Conservation (phyloP, 768 basidiomycete species). For the Lentinula sp. region DNA sequence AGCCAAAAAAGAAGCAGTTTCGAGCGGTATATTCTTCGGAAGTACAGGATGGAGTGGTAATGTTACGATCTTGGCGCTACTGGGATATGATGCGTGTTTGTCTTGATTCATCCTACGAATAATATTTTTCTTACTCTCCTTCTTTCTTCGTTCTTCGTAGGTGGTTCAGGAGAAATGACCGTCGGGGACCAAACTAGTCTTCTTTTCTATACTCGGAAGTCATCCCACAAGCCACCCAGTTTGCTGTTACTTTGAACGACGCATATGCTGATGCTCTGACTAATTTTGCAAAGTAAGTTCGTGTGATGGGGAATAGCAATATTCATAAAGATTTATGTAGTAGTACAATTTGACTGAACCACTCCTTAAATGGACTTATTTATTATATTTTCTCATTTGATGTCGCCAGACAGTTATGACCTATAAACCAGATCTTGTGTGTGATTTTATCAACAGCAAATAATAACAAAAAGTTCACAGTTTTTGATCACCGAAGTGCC, state of each 20-base stretch:
- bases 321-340: too few relatives aligned
- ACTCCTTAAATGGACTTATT: too few relatives aligned
- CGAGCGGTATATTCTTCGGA: constrained; percentile 91
- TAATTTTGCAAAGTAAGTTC: background rate
- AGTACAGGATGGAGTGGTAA: constrained; percentile 92
- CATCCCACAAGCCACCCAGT: background rate
- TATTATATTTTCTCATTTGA: too few relatives aligned
- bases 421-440: too few relatives aligned
- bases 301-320: too few relatives aligned
- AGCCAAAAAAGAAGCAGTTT: constrained; percentile 81
- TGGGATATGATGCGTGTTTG: constrained; percentile 74
- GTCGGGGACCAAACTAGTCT: constrained; percentile 90
- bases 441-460: too few relatives aligned
- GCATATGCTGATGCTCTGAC: background rate
- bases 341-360: too few relatives aligned
- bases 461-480: too few relatives aligned
- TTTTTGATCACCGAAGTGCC: too few relatives aligned
- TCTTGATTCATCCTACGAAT: background rate
- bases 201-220: constrained; percentile 64
- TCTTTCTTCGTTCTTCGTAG: constrained; percentile 28
- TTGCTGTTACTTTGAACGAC: background rate
- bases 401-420: too few relatives aligned
- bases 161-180: constrained; percentile 85
- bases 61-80: constrained; percentile 77
- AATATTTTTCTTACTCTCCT: background rate